Evolutionary conservation across 371 early-diverging fungal genomes (phyloP), one percentile per base, ranked within the genome.

Genomic region (Mucor indicus): DNA sequence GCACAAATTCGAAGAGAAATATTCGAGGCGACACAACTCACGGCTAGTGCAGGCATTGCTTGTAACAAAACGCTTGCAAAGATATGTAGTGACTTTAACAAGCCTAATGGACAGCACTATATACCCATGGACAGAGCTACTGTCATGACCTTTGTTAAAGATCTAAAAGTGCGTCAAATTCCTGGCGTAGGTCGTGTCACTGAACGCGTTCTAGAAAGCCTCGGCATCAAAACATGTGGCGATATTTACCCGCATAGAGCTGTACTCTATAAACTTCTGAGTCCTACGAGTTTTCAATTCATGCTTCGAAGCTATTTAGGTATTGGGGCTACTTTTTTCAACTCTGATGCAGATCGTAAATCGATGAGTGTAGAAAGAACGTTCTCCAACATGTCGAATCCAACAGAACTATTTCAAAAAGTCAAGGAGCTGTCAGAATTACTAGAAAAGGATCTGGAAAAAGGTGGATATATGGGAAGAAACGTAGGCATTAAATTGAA

Each of bases 41-140:
- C 82, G 36, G 84, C 84, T 1, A 83, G 83, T 53, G 87, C 85
- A 22, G 87, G 74, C 60, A 79, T 86, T 40, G 86, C 72, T 24
- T 66, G 79, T n/a, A 84, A 83, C 51, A 69, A 60, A 62, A 63
- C 73, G 58, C 59, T 85, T 6, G 71, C 81, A 6, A 81, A 84
- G 53, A 48, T 77, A 7, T 81, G 83, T 33, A 75, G 80, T 30
- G 83, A 85, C 42, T 50, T 79, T 0, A 78, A 85, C 32, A 87
- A 87, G 42, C 87, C 87, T 3, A 85, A 87, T 57, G 87, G 87
- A 1, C 86, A 75, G 47, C 67, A 60, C 31, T 51, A 60, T 37
- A 21, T 75, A 15, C 59, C 69, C 4, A 75, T 64, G 8, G 53
- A 66, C 12, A 42, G 53, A 36, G 47, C 57, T 15, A 53, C 55